phyloP scores from a whole-genome alignment of 768 basidiomycete genomes.

The Lentinula edodes region DNA sequence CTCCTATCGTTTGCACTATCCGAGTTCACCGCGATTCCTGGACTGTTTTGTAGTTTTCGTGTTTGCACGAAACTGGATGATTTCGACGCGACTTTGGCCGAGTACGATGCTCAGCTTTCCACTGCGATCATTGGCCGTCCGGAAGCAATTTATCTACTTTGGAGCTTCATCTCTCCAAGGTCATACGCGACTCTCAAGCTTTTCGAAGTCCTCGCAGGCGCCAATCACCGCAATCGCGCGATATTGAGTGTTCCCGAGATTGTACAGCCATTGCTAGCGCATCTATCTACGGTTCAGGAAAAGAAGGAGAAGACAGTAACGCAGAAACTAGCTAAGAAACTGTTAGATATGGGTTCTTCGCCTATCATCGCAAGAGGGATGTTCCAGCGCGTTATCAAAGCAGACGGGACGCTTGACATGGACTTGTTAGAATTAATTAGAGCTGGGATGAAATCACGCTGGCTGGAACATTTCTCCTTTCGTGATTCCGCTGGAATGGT shows the following conservation, averaged over 20 bases:
- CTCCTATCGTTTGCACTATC: constrained; percentile 63
- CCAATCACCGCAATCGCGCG: constrained; percentile 67
- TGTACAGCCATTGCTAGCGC: constrained; percentile 44
- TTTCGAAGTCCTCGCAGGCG: constrained; percentile 54
- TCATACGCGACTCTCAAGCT: constrained; percentile 54
- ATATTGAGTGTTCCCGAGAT: constrained; percentile 57
- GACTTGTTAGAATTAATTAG: constrained; percentile 70
- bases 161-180: constrained; percentile 38
- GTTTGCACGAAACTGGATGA: constrained; percentile 23
- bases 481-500: constrained; percentile 49
- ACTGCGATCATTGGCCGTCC: constrained; percentile 48
- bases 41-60: constrained; percentile 48
- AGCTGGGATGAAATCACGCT: constrained; percentile 64
- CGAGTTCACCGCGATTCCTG: constrained; percentile 48
- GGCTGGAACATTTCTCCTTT: constrained; percentile 76
- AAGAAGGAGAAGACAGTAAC: constrained; percentile 46
- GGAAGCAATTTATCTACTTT: constrained; percentile 55
- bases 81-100: constrained; percentile 33
- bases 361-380: constrained; percentile 59
- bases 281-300: constrained; percentile 27
- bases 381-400: constrained; percentile 50
- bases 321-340: constrained; percentile 57
- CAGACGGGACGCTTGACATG: constrained; percentile 46
- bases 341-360: constrained; percentile 72
- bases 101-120: constrained; percentile 34